A percentile compares a stretch with the other conserved stretches of the same genome.
These are phyloP conservation scores for Ilex paraguariensis DNA, from an alignment of 305 asterid genomes.

Conservation along the genomic window DNA sequence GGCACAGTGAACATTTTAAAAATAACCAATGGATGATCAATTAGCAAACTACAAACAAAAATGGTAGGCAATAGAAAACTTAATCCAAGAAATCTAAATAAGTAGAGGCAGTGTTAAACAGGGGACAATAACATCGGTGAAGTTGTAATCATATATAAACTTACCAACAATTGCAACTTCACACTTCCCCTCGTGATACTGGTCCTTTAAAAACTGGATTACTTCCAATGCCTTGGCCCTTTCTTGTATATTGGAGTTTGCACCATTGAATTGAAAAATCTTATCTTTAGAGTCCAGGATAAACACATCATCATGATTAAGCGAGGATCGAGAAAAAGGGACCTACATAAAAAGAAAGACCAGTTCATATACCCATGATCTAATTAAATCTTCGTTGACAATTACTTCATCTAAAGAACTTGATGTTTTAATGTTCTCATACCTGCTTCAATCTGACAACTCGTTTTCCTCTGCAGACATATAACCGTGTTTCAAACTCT, in stretches of 20 bases:
- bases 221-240: conserved; percentile 79
- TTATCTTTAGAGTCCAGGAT: conserved; percentile 79
- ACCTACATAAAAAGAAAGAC: conserved; percentile 47
- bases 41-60: too few relatives aligned
- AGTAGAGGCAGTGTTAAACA: too few relatives aligned
- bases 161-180: too few relatives aligned
- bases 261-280: conserved; percentile 94
- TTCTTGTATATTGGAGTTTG: conserved; percentile 92
- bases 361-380: background rate
- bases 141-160: too few relatives aligned
- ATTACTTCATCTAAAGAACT: too few relatives aligned
- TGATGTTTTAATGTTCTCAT: conserved; percentile 10
- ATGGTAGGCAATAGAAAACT: too few relatives aligned
- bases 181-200: too few relatives aligned
- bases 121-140: too few relatives aligned
- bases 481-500: conserved; percentile 79
- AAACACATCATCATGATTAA: conserved; percentile 95
- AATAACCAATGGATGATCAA: too few relatives aligned
- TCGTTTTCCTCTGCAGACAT: conserved; percentile 81
- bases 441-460: conserved; percentile 90
- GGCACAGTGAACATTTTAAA: background rate
- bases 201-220: too few relatives aligned
- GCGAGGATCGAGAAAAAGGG: conserved; percentile 86
- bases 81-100: too few relatives aligned
- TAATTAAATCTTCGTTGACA: too few relatives aligned